These are phyloP conservation scores for Pleurostoma richardsiae DNA, from an alignment of 2,329 filamentous ascomycete genomes.

Conservation along the genomic window DNA sequence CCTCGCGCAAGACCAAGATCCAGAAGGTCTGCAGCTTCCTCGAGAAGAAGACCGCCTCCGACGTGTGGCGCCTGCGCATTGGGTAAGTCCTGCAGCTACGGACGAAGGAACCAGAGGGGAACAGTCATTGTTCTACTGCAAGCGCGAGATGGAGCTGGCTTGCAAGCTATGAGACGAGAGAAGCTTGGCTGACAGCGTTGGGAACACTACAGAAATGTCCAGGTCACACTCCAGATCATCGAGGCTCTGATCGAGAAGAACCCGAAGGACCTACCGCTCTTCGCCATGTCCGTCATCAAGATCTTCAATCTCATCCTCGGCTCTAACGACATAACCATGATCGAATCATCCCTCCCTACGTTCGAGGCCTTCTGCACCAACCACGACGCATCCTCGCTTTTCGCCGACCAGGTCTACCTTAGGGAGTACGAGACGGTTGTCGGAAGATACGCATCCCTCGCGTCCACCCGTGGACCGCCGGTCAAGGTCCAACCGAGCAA, in stretches of 20 bases:
- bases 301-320: conserved; percentile 78
- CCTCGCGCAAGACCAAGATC: conserved; percentile 88
- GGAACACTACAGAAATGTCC: conserved; percentile 63
- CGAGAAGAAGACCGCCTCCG: conserved; percentile 86
- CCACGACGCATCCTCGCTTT: conserved; percentile 79
- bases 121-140: too few species aligned
- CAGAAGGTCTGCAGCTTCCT: conserved; percentile 94
- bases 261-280: conserved; percentile 83
- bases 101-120: neutral
- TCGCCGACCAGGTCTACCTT: conserved; percentile 80
- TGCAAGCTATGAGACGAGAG: neutral
- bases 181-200: conserved; percentile 4
- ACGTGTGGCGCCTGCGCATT: conserved; percentile 84
- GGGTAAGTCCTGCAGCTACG: conserved; percentile 51
- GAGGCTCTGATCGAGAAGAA: conserved; percentile 89
- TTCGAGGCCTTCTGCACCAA: conserved; percentile 86
- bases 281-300: conserved; percentile 77
- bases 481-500: conserved; percentile 56
- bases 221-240: conserved; percentile 91
- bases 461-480: conserved; percentile 54
- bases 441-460: conserved; percentile 72
- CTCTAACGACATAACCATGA: conserved; percentile 85
- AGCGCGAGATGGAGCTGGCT: too few species aligned
- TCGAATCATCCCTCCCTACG: conserved; percentile 81
- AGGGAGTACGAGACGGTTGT: conserved; percentile 80